Evolutionary conservation across 768 basidiomycete genomes (phyloP).

Genomic region (Sporobolomyces roseus): DNA sequence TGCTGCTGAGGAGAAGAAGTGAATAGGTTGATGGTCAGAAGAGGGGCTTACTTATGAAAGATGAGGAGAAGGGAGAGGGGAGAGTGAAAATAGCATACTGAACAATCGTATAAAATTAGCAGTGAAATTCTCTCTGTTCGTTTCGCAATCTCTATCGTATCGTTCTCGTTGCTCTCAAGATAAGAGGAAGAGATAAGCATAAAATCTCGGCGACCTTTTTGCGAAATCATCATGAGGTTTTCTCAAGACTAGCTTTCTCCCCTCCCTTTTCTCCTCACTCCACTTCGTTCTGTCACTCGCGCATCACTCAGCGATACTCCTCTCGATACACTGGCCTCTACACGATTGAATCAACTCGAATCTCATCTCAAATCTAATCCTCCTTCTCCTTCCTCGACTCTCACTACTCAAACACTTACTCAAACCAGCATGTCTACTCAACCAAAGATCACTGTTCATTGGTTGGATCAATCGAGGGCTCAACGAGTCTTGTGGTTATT

Average conservation of each 20-base stretch:
- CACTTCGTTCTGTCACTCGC: too few relatives aligned
- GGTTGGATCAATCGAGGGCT: constrained; percentile 36
- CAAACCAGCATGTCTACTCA: not conserved
- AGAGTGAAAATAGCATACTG: too few relatives aligned
- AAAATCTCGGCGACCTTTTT: not conserved
- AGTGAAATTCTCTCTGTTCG: too few relatives aligned
- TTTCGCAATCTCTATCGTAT: not conserved
- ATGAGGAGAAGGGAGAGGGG: too few relatives aligned
- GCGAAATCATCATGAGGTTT: too few relatives aligned
- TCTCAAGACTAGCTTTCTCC: not conserved
- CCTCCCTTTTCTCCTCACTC: not conserved
- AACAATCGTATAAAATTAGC: too few relatives aligned
- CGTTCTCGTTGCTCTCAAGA: too few relatives aligned
- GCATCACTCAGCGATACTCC: too few relatives aligned
- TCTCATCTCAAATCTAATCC: constrained; percentile 7
- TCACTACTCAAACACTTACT: too few relatives aligned
- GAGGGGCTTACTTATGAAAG: too few relatives aligned
- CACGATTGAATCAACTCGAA: constrained; percentile 12
- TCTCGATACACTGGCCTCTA: constrained; percentile 6
- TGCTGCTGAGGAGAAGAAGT: constrained; percentile 58
- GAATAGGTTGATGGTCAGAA: constrained; percentile 2
- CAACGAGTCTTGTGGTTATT: constrained; percentile 38
- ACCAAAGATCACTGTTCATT: constrained; percentile 23
- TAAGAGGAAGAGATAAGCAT: too few relatives aligned
- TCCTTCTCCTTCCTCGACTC: not conserved